These are phyloP conservation scores for Glycine soja DNA, from an alignment of 306 rosid species.

Conservation along the genomic window DNA sequence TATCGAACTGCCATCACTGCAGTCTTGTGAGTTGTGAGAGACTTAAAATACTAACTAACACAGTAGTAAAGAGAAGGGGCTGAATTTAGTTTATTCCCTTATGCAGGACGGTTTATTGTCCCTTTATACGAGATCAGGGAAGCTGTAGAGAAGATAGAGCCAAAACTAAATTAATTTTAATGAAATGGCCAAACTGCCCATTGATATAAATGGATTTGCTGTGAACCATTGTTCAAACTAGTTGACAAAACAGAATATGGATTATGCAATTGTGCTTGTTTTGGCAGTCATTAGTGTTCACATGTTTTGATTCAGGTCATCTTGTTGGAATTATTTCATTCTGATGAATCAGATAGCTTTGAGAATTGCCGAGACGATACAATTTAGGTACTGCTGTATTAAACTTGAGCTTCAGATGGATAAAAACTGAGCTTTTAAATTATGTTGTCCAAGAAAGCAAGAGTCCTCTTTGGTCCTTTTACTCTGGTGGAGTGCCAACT, in stretches of 20 bases:
- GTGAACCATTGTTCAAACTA: conserved; percentile 34
- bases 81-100: conserved; percentile 47
- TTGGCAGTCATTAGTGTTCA: conserved; percentile 20
- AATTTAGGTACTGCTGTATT: conserved; percentile 13
- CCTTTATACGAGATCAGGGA: conserved; percentile 55
- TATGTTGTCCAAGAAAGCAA: not conserved
- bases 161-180: conserved; percentile 51
- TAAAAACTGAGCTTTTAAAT: conserved; percentile 2
- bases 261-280: conserved; percentile 29
- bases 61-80: conserved; percentile 39
- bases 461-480: conserved; percentile 53
- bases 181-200: conserved; percentile 69
- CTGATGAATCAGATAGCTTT: conserved; percentile 32
- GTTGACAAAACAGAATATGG: conserved; percentile 29
- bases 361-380: not conserved
- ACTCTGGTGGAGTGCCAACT: conserved; percentile 52
- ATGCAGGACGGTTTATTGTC: conserved; percentile 42
- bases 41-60: conserved; percentile 13
- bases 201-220: conserved; percentile 30
- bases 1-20: conserved; percentile 60
- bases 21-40: conserved; percentile 33
- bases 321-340: conserved; percentile 19
- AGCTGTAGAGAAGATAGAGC: conserved; percentile 56
- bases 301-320: conserved; percentile 4
- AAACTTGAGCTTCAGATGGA: conserved; percentile 28